Evolutionary conservation across 176 grass and related monocot genomes (phyloP).

Genomic region (Panicum miliaceum): DNA sequence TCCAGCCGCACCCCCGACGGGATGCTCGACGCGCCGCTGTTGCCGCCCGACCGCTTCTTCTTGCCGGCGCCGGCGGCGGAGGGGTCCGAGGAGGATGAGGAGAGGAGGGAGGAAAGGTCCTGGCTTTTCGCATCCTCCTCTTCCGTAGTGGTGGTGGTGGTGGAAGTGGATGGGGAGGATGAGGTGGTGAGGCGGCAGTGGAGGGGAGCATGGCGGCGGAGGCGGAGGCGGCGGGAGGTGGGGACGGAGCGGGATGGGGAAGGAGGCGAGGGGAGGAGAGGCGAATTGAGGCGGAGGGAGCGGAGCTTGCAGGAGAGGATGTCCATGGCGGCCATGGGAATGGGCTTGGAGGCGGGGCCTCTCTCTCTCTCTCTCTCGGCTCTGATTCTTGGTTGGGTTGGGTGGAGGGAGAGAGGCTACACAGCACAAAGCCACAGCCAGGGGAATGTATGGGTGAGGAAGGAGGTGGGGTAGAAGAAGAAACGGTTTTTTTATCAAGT

Average conservation of each 20-base stretch:
- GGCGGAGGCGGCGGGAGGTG: constrained; percentile 43
- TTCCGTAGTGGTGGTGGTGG: constrained; percentile 37
- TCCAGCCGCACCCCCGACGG: constrained; percentile 85
- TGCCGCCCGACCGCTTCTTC: constrained; percentile 69
- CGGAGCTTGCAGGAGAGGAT: constrained; percentile 66
- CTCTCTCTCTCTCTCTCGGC: background rate
- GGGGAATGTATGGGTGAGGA: constrained; percentile 23
- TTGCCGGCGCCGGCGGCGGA: background rate
- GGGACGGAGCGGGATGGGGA: background rate
- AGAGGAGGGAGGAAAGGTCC: constrained; percentile 64
- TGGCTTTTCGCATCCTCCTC: background rate
- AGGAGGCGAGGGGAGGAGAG: background rate
- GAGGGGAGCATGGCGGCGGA: constrained; percentile 29
- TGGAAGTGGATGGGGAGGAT: constrained; percentile 32
- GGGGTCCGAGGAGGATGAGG: constrained; percentile 21
- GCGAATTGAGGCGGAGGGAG: constrained; percentile 42
- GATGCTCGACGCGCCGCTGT: constrained; percentile 80
- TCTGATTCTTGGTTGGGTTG: constrained; percentile 9
- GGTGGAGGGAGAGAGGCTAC: constrained; percentile 51
- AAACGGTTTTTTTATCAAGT: background rate
- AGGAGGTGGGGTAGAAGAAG: constrained; percentile 22
- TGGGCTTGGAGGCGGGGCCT: background rate
- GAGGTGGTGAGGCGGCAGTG: constrained; percentile 55
- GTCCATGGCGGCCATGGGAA: constrained; percentile 61
- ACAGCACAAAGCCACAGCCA: constrained; percentile 25